Evolutionary conservation across 2,329 filamentous ascomycete genomes (phyloP).

Genomic region (Trichophyton schoenleinii): DNA sequence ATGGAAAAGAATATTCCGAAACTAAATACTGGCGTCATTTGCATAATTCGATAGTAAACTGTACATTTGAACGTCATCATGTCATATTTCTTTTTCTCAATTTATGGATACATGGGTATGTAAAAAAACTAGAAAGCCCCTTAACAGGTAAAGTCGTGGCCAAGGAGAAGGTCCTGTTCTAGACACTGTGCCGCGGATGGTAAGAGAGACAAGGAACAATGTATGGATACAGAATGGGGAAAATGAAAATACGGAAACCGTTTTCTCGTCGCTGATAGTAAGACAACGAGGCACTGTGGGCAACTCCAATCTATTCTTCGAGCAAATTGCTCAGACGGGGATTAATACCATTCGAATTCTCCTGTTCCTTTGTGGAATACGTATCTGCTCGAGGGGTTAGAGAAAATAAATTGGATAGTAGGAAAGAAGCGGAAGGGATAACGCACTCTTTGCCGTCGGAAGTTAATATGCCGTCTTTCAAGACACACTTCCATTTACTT

Average conservation of each 20-base stretch:
- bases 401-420: not conserved
- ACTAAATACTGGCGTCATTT: not conserved
- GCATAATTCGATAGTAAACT: not conserved
- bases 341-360: constrained; percentile 81
- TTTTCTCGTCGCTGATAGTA: not conserved
- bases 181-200: not conserved
- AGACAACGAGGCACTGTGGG: not conserved
- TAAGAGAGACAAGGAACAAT: not conserved
- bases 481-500: constrained; percentile 99
- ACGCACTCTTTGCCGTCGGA: constrained; percentile 79
- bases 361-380: constrained; percentile 96
- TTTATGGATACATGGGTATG: not conserved
- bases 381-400: constrained; percentile 41
- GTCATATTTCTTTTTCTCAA: constrained; percentile 1
- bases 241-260: not conserved
- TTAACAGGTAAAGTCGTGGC: not conserved
- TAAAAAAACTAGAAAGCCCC: not conserved
- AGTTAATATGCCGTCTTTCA: constrained; percentile 91
- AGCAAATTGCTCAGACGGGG: not conserved
- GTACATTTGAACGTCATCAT: not conserved
- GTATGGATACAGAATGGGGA: not conserved
- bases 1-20: too few relatives aligned
- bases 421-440: not conserved
- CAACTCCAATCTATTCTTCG: constrained; percentile 4
- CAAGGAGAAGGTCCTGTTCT: not conserved